These are phyloP conservation scores for Neurospora tetraspora DNA, from an alignment of 495 filamentous ascomycete genomes.

Conservation along the genomic window DNA sequence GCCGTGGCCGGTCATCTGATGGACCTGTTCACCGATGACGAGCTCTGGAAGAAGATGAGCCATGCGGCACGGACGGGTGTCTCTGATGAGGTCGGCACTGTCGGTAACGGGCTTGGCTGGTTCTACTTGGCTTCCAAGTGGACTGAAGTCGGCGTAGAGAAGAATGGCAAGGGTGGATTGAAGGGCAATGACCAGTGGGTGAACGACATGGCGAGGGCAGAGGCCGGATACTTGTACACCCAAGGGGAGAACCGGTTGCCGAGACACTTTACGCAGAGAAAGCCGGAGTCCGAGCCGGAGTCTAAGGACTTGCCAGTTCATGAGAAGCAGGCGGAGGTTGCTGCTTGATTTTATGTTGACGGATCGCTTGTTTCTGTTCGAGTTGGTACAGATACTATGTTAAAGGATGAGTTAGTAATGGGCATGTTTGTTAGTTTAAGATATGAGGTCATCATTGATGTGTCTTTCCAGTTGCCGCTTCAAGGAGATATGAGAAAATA, in stretches of 20 bases:
- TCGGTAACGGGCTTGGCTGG: slow-evolving; percentile 71
- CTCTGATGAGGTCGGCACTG: slow-evolving; percentile 75
- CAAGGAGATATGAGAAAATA: neutral
- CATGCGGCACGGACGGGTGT: slow-evolving; percentile 55
- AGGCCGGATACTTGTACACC: slow-evolving; percentile 48
- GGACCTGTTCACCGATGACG: slow-evolving; percentile 57
- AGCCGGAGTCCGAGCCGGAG: slow-evolving; percentile 9
- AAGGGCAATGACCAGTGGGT: slow-evolving; percentile 53
- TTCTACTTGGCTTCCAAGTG: slow-evolving; percentile 63
- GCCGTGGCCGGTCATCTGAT: slow-evolving; percentile 62
- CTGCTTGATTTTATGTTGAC: neutral
- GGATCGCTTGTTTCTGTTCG: neutral
- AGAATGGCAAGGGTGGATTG: slow-evolving; percentile 28
- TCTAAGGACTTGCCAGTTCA: slow-evolving; percentile 6
- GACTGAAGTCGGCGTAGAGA: slow-evolving; percentile 30
- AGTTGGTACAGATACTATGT: neutral
- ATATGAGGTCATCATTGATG: neutral
- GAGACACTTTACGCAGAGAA: slow-evolving; percentile 31
- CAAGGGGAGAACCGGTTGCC: slow-evolving; percentile 53
- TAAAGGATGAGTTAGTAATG: neutral
- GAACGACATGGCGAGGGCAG: slow-evolving; percentile 66
- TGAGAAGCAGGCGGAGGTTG: neutral
- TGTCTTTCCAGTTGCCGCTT: neutral
- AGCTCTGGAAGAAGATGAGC: slow-evolving; percentile 56
- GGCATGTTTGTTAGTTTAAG: neutral